Conservation (phyloP, 106 monocot genomes). For the Chionographis japonica region DNA sequence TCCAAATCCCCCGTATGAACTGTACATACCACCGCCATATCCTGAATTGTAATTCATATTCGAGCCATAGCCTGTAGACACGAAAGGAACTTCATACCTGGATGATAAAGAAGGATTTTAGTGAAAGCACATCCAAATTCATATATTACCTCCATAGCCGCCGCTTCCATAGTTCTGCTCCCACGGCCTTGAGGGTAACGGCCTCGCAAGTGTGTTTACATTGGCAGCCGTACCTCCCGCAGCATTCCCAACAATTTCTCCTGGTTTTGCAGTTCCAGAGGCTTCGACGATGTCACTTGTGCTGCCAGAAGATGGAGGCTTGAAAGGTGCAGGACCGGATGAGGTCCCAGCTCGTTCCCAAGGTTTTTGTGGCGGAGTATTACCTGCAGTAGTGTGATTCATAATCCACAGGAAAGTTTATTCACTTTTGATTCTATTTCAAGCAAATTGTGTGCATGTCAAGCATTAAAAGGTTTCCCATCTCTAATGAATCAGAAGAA, state of each 20-base stretch:
- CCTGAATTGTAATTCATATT: slow-evolving; percentile 9
- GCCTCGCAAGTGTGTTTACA: slow-evolving; percentile 20
- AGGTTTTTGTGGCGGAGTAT: slow-evolving; percentile 28
- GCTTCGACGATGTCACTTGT: slow-evolving; percentile 47
- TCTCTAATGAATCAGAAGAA: too few relatives aligned
- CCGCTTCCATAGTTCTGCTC: slow-evolving; percentile 24
- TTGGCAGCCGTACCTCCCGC: slow-evolving; percentile 4
- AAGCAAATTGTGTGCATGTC: too few relatives aligned
- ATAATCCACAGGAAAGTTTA: too few relatives aligned
- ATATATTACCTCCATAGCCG: slow-evolving; percentile 21
- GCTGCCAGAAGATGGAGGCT: slow-evolving; percentile 42
- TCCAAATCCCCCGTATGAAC: slow-evolving; percentile 35
- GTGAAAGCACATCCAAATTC: neutral
- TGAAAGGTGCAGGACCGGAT: slow-evolving; percentile 36
- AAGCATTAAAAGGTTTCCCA: too few relatives aligned
- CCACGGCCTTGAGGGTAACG: slow-evolving; percentile 47
- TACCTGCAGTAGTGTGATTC: slow-evolving; percentile 17
- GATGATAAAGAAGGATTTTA: neutral
- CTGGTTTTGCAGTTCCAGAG: slow-evolving; percentile 46
- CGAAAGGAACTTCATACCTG: neutral
- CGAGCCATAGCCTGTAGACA: slow-evolving; percentile 25
- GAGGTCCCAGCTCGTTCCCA: slow-evolving; percentile 34
- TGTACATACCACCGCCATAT: slow-evolving; percentile 26
- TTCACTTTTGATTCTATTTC: too few relatives aligned
- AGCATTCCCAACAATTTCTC: slow-evolving; percentile 25